phyloP scores from a whole-genome alignment of 164 flowering plant species.

The Magnolia kwangsiensis region DNA sequence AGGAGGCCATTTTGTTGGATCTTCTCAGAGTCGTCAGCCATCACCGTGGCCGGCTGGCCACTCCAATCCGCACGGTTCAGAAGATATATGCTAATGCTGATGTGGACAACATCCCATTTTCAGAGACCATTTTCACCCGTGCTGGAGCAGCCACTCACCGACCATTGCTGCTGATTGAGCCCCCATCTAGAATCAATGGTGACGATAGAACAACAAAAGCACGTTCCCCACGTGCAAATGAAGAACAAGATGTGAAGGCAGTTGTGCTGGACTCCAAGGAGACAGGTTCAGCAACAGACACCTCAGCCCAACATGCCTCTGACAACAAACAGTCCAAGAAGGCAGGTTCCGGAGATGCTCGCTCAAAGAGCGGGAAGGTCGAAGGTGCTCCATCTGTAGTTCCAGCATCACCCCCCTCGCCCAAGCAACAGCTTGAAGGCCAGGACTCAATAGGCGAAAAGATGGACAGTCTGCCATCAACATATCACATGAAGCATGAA shows the following conservation, averaged over 20 bases:
- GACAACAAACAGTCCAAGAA: constrained; percentile 31
- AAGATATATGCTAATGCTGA: constrained; percentile 58
- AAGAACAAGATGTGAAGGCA: constrained; percentile 31
- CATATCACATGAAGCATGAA: constrained; percentile 2
- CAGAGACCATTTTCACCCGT: constrained; percentile 39
- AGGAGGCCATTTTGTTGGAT: constrained; percentile 92
- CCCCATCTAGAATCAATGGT: constrained; percentile 42
- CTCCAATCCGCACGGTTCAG: constrained; percentile 92
- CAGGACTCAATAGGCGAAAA: constrained; percentile 9
- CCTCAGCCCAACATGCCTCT: constrained; percentile 12
- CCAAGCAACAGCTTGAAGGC: constrained; percentile 4
- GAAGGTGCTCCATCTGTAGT: neutral
- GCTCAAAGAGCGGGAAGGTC: constrained; percentile 8
- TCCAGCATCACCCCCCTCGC: neutral
- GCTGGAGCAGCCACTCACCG: constrained; percentile 47
- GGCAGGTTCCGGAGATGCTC: constrained; percentile 10
- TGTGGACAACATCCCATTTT: constrained; percentile 55
- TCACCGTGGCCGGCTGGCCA: constrained; percentile 92
- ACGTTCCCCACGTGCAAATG: constrained; percentile 40
- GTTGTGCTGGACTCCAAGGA: neutral
- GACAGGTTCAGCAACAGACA: constrained; percentile 11
- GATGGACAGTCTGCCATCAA: neutral
- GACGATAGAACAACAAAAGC: constrained; percentile 38
- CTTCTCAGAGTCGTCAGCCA: constrained; percentile 94
- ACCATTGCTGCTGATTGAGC: constrained; percentile 62